phyloP scores from a whole-genome alignment of 805 yeast species.

The Yarrowia yakushimensis region DNA sequence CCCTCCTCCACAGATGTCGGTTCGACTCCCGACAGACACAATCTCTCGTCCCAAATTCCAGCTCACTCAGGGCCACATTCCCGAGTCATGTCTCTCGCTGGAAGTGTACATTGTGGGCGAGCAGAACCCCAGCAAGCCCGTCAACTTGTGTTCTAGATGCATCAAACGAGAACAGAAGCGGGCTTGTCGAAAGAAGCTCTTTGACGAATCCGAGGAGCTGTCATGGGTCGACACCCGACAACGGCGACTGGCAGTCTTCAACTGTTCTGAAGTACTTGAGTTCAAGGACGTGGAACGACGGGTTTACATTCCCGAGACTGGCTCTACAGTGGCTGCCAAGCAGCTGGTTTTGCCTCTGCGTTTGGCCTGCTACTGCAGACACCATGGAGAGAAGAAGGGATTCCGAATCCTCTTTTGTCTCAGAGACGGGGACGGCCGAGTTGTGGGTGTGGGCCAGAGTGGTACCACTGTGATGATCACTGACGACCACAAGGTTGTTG shows the following conservation, averaged over 20 bases:
- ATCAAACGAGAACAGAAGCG: slow-evolving; percentile 90
- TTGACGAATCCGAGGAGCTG: slow-evolving; percentile 64
- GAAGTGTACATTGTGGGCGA: slow-evolving; percentile 80
- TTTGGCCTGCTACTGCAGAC: slow-evolving; percentile 93
- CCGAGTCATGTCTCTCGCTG: slow-evolving; percentile 41
- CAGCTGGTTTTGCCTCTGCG: slow-evolving; percentile 60
- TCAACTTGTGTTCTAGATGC: slow-evolving; percentile 83
- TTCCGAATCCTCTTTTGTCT: slow-evolving; percentile 54
- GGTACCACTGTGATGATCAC: slow-evolving; percentile 82
- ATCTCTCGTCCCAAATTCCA: slow-evolving; percentile 84
- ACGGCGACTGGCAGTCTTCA: slow-evolving; percentile 83
- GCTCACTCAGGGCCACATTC: slow-evolving; percentile 40
- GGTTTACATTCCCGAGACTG: neutral
- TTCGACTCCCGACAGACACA: slow-evolving; percentile 82
- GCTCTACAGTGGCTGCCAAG: slow-evolving; percentile 33
- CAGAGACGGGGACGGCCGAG: slow-evolving; percentile 54
- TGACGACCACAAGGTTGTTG: slow-evolving; percentile 73
- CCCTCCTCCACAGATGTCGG: slow-evolving; percentile 65
- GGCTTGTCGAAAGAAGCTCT: slow-evolving; percentile 85
- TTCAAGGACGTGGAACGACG: slow-evolving; percentile 47
- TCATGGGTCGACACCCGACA: slow-evolving; percentile 74
- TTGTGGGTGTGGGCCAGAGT: slow-evolving; percentile 62
- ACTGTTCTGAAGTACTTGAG: slow-evolving; percentile 63
- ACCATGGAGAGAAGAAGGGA: slow-evolving; percentile 82
- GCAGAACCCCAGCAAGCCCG: slow-evolving; percentile 43